Evolutionary conservation across 2,329 filamentous ascomycete genomes (phyloP).

Genomic region (Claviceps purpurea): DNA sequence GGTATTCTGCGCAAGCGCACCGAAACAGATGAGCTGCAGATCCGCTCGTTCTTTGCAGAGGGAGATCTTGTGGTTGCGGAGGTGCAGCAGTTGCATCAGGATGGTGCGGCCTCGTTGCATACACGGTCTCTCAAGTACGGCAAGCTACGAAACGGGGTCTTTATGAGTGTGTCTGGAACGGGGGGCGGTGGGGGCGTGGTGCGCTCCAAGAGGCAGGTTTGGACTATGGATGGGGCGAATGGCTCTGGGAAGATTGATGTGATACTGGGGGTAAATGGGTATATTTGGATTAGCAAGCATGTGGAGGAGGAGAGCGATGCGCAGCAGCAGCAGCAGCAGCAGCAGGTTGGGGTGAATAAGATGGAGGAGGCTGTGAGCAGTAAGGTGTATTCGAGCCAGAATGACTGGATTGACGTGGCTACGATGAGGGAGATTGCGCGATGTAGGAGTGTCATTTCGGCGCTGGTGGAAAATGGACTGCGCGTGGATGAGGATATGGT

Average conservation of each 20-base stretch:
- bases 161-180: conserved; percentile 67
- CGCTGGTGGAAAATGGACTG: conserved; percentile 68
- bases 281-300: conserved; percentile 89
- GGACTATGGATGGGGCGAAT: conserved; percentile 53
- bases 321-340: conserved; percentile 8
- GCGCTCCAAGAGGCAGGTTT: conserved; percentile 71
- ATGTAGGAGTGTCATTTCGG: conserved; percentile 66
- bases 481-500: conserved; percentile 87
- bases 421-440: conserved; percentile 82
- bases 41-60: conserved; percentile 92
- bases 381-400: conserved; percentile 88
- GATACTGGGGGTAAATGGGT: conserved; percentile 87
- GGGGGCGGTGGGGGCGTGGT: conserved; percentile 83
- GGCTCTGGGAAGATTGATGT: conserved; percentile 62
- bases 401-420: conserved; percentile 64
- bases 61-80: conserved; percentile 90
- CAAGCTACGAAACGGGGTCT: conserved; percentile 86
- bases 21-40: conserved; percentile 92
- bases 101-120: conserved; percentile 78
- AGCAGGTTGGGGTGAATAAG: conserved; percentile 54
- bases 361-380: conserved; percentile 78
- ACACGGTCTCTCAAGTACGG: conserved; percentile 87
- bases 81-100: conserved; percentile 77
- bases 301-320: conserved; percentile 42
- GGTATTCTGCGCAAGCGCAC: conserved; percentile 85